Evolutionary conservation across 768 basidiomycete species (phyloP), one percentile per base, ranked within the genome.

Genomic region (Serendipita sp.): DNA sequence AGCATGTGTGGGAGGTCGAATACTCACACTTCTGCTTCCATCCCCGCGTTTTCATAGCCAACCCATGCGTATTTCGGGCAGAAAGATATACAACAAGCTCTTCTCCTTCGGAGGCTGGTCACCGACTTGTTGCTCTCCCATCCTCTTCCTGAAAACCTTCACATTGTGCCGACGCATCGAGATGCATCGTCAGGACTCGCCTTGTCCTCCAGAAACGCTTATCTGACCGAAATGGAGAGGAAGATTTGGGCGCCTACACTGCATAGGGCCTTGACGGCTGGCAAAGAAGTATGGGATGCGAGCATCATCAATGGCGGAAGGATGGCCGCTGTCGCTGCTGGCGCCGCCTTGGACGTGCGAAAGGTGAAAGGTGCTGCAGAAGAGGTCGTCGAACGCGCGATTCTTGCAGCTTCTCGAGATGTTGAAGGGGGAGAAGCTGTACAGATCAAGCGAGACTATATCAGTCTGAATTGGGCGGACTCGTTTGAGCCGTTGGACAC

Each of bases 61-160:
- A 89, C 88, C 48, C 82, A 85, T 66, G 84, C 88, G 22, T 97
- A 98, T 72, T 96, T 99, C 65, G 95, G 96, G 1, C 94, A 98
- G 73, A 98, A 98, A 71, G 95, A 98, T 71, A 96, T 99, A 61
- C 96, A 99, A 70, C 96, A 99, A 71, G 91, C 88, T 0, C 75
- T 97, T 16, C 74, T 99, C 48, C 77, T 98, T 33, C 85, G 86
- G 34, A 82, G 84, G 3, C 76, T 98, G 73, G 79, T 80, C 61
- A 75, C 78, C 30, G 96, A 99, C 71, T 76, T 96, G 3, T 81
- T 95, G 9, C 72, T 92, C n/a, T 75, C 86, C 3, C 79, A 89
- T 69, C 96, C 96, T 0, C 75, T 80, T 9, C 75, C 85, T 0
- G 74, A 81, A 28, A 81, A 84, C 68, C 70, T 97, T n/a, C 84